phyloP scores from a whole-genome alignment of 2,329 filamentous ascomycete genomes.

The Colletotrichum tanaceti region DNA sequence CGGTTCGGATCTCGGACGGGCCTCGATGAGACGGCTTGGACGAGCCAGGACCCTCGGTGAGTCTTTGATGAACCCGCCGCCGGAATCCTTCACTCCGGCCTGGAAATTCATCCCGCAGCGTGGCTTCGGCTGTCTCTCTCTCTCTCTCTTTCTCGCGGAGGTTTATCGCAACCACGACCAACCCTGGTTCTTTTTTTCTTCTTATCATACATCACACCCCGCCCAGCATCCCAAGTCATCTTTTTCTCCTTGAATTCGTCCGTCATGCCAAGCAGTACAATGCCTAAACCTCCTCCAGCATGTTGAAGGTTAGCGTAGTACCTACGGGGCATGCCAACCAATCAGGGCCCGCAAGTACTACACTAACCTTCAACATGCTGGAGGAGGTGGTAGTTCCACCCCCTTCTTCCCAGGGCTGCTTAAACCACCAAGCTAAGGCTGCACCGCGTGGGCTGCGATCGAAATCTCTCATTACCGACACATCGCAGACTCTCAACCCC shows the following conservation, averaged over 20 bases:
- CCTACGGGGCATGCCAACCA: too few relatives aligned
- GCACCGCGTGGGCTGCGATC: slow-evolving; percentile 30
- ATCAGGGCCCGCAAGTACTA: too few relatives aligned
- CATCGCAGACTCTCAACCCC: too few relatives aligned
- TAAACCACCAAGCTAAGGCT: slow-evolving; percentile 14
- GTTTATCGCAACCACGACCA: slow-evolving; percentile 5
- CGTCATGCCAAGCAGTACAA: background rate
- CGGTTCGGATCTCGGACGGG: slow-evolving; percentile 27
- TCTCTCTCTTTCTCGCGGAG: background rate
- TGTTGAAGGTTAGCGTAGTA: too few relatives aligned
- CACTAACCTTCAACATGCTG: too few relatives aligned
- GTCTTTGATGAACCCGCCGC: background rate
- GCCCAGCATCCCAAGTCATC: slow-evolving; percentile 1
- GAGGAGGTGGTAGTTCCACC: too few relatives aligned
- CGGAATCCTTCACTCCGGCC: background rate
- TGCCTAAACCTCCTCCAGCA: too few relatives aligned
- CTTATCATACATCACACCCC: slow-evolving; percentile 5
- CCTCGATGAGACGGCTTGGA: background rate
- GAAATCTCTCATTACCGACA: slow-evolving; percentile 22
- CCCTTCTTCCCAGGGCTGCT: slow-evolving; percentile 1
- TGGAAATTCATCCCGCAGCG: background rate
- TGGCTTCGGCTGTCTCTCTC: background rate
- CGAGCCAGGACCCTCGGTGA: slow-evolving; percentile 1
- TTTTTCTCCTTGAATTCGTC: background rate
- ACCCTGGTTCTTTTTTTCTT: background rate